Conservation (phyloP, 2,329 filamentous ascomycete species). For the Bisporella sp. region DNA sequence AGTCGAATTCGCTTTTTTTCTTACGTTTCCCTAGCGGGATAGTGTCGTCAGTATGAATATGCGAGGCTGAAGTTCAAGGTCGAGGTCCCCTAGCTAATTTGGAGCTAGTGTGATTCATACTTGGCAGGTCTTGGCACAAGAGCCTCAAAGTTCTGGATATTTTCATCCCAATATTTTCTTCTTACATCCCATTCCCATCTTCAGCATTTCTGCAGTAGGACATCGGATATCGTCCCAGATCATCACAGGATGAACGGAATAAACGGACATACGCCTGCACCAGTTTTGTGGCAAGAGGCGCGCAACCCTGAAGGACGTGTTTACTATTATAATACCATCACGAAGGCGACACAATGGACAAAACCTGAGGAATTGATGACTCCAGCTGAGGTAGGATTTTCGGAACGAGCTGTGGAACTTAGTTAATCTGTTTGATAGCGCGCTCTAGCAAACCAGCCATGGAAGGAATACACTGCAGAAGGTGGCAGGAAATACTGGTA, state of each 20-base stretch:
- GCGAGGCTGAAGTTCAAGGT: too few species aligned
- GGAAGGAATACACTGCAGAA: constrained; percentile 86
- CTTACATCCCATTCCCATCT: too few species aligned
- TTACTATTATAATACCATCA: constrained; percentile 86
- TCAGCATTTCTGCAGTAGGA: neutral
- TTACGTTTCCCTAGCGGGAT: too few species aligned
- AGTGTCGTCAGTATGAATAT: too few species aligned
- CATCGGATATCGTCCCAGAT: neutral
- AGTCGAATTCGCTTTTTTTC: too few species aligned
- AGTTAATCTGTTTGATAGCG: constrained; percentile 43
- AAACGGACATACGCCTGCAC: constrained; percentile 29
- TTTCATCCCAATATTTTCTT: too few species aligned
- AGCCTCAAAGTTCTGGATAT: too few species aligned
- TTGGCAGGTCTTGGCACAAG: too few species aligned
- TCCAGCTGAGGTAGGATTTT: constrained; percentile 60
- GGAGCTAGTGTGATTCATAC: too few species aligned
- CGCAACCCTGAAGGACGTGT: constrained; percentile 72
- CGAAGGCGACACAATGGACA: constrained; percentile 87
- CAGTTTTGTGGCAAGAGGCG: constrained; percentile 70
- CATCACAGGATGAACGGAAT: constrained; percentile 19
- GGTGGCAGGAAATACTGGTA: constrained; percentile 93
- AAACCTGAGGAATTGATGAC: constrained; percentile 90
- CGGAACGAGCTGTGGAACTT: constrained; percentile 2
- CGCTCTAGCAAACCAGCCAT: constrained; percentile 74
- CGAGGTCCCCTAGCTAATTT: too few species aligned